These are phyloP conservation scores for Heteromeles arbutifolia DNA, from an alignment of 306 rosid genomes.

Conservation along the genomic window DNA sequence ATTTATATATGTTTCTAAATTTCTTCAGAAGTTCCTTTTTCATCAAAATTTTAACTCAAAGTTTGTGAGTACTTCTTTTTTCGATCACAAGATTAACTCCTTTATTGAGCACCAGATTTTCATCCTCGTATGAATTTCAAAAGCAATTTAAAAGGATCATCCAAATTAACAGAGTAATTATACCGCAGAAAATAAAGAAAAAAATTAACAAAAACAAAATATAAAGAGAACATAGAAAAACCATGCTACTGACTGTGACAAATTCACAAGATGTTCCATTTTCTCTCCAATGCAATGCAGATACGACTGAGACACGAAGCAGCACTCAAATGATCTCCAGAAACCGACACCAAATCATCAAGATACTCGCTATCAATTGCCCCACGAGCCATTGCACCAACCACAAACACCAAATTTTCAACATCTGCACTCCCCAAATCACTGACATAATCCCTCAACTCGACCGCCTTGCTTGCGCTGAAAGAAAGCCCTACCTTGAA, in stretches of 20 bases:
- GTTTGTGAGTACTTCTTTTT: no score
- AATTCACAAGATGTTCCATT: not conserved
- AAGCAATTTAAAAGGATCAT: no score
- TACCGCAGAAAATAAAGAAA: no score
- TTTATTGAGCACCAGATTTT: no score
- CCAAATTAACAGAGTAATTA: no score
- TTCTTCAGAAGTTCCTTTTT: no score
- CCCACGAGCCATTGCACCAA: not conserved
- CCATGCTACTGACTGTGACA: no score
- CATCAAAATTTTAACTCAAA: no score
- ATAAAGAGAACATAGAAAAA: no score
- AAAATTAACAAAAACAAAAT: not conserved
- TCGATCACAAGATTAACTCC: no score
- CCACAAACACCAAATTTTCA: not conserved
- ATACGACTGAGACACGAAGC: not conserved
- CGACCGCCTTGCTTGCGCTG: not conserved
- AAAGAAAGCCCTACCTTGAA: slow-evolving; percentile 9
- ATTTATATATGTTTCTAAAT: no score
- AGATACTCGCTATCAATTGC: not conserved
- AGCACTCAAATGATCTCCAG: not conserved
- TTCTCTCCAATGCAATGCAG: not conserved
- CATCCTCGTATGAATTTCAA: no score
- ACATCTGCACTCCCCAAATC: not conserved
- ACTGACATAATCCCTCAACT: not conserved
- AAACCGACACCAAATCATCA: not conserved